Evolutionary conservation across 2,329 filamentous ascomycete species (phyloP), one percentile per base, ranked within the genome.

Genomic region (Colletotrichum coccodes): DNA sequence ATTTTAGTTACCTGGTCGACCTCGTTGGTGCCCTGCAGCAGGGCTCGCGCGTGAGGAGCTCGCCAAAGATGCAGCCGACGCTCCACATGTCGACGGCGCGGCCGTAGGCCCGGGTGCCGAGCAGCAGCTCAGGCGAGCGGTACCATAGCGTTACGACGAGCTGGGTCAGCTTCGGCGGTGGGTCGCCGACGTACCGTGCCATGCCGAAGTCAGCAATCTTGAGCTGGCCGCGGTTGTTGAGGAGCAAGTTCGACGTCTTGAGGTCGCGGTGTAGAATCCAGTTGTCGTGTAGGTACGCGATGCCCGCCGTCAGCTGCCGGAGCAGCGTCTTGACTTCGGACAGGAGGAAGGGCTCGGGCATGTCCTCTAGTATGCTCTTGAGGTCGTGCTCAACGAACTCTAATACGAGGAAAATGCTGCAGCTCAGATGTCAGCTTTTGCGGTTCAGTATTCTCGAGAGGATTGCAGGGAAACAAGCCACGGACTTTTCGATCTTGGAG

Each of bases 141-240:
- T 99, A 99, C 96, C 96, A 99, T 7, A 99, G 87, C 7, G 96
- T 99, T 21, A 98, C 95, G 71, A 99, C 96, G 53, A 98, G 89
- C 77, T 95, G 92, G 3, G 96, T 98, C 69, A 98, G 87, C 71
- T 92, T 92, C 1, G 90, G 87, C 0, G 90, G 85, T 4, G 95
- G 94, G 73, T 94, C 90, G 58, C 92, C 92, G 64, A 93, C 92
- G 81, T 96, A 96, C 32, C 96, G 89, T 4, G 96, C 95, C 94
- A 99, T 98, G 79, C 96, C 96, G 77, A 99, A 99, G 81, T 99
- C 96, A 69, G 96, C 96, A 72, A 99, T 91, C 81, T 98, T 98
- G 80, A 99, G 91, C 78, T 93, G 91, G 52, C 96, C 96, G 52
- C 94, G 93, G 83, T 98, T 98, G 84, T 94, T 97, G 82, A 99